Evolutionary conservation across 306 rosid genomes (phyloP).

Genomic region (Phaseolus lunatus): DNA sequence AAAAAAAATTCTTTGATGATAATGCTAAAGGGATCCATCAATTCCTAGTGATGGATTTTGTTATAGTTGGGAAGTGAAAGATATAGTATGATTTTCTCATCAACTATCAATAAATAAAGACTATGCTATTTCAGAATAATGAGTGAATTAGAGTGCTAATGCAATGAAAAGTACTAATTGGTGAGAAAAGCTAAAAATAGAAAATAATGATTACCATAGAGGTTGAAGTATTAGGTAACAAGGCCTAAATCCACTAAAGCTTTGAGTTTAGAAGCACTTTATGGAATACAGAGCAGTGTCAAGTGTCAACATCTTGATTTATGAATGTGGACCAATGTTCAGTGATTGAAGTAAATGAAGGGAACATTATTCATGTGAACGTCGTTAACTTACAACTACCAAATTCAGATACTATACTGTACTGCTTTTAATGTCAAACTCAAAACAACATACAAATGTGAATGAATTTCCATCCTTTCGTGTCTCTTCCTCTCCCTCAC

Average conservation of each 20-base stretch:
- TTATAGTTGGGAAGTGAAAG: neutral
- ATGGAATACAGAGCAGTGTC: slow-evolving; percentile 48
- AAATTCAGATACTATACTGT: slow-evolving; percentile 65
- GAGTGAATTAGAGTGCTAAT: neutral
- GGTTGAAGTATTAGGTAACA: neutral
- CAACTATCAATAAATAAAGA: neutral
- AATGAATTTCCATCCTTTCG: slow-evolving; percentile 50
- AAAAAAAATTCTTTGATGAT: neutral
- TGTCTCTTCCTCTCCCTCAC: slow-evolving; percentile 52
- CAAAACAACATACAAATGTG: slow-evolving; percentile 51
- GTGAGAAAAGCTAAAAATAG: neutral
- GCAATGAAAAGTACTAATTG: neutral
- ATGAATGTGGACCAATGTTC: slow-evolving; percentile 80
- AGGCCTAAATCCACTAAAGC: neutral
- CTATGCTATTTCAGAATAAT: neutral
- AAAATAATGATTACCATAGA: neutral
- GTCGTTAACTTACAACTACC: slow-evolving; percentile 86
- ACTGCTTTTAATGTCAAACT: slow-evolving; percentile 63
- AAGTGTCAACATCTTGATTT: slow-evolving; percentile 69
- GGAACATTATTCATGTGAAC: slow-evolving; percentile 97
- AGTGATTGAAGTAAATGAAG: slow-evolving; percentile 87
- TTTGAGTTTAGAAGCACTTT: neutral
- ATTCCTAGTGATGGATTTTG: neutral
- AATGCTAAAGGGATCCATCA: neutral
- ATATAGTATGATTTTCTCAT: neutral